Base-by-base conservation (phyloP, 169 alveolate genomes). In the Plasmodium chabaudi region DNA sequence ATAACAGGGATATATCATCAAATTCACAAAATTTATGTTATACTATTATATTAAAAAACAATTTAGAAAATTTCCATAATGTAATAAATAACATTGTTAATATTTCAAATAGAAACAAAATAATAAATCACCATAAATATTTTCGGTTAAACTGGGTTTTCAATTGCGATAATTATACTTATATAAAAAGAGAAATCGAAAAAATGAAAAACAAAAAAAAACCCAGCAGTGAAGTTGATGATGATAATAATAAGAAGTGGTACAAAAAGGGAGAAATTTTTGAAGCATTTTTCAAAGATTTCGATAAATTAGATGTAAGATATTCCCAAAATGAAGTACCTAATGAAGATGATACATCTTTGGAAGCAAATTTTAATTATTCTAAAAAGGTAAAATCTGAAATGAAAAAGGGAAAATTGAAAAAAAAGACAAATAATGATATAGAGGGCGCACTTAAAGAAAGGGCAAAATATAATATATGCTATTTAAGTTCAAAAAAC, bases 31-130 rank as follows among this genome's bases (percentile, higher is more conserved):
- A 21, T 55, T 63, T 21, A 13, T 86, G 91, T 25, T 86, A 86
- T 60, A 86, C 91, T 1, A 42, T 86, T 27, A 86, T 86, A 59
- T 64, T 86, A 64, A 86, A 86, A 86, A 86, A 70, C 46, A 86
- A 57, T 55, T n/a, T 86, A 4, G 56, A 72, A 1, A 86, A 86
- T 65, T 86, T 86, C n/a, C 91, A 86, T 64, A 86, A 86, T 71
- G 87, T 86, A 61, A 70, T 86, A 70, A 9, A 86, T 69, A 71
- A 86, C 39, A 86, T 86, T 27, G 34, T 86, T 21, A 68, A 70
- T 42, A 46, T 86, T 25, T 86, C 91, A 7, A 51, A 51, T 34
- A 27, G 12, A 13, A 86, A 86, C 42, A 59, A 53, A 53, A 70
- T 86, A 42, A 65, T 86, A 34, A 70, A 86, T 21, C 91, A 86